phyloP scores from a whole-genome alignment of 1,139 yeast species.

The Yamadazyma pseudoaaseri region DNA sequence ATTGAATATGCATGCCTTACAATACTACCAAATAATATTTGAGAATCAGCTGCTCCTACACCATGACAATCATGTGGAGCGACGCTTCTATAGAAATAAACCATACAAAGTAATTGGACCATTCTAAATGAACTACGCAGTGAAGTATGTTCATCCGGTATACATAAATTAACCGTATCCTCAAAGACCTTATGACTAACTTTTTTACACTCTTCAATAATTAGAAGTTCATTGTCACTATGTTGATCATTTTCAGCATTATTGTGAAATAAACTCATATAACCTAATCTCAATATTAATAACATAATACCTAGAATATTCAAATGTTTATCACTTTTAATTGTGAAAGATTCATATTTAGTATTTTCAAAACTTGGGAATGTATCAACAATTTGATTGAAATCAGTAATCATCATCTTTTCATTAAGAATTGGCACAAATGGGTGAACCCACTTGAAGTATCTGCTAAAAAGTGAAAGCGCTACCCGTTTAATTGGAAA shows the following conservation, averaged over 20 bases:
- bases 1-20: slow-evolving; percentile 42
- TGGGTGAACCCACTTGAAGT: slow-evolving; percentile 41
- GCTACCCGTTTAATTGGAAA: slow-evolving; percentile 31
- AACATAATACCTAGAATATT: slow-evolving; percentile 31
- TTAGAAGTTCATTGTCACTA: slow-evolving; percentile 25
- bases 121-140: slow-evolving; percentile 33
- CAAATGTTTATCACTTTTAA: slow-evolving; percentile 34
- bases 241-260: slow-evolving; percentile 29
- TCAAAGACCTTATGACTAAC: slow-evolving; percentile 24
- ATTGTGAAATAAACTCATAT: slow-evolving; percentile 41
- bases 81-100: slow-evolving; percentile 36
- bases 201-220: slow-evolving; percentile 28
- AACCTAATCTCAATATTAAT: slow-evolving; percentile 35
- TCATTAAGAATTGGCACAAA: slow-evolving; percentile 41
- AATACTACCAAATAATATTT: slow-evolving; percentile 37
- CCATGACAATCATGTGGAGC: slow-evolving; percentile 48
- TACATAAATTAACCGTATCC: slow-evolving; percentile 30
- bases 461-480: slow-evolving; percentile 32
- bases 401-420: slow-evolving; percentile 24
- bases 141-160: slow-evolving; percentile 28
- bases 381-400: slow-evolving; percentile 25
- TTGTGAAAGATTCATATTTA: slow-evolving; percentile 21
- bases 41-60: slow-evolving; percentile 42
- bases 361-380: slow-evolving; percentile 24
- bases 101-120: slow-evolving; percentile 32